These are phyloP conservation scores for Eimeria falciformis DNA, from an alignment of 169 alveolate genomes.

Conservation along the genomic window DNA sequence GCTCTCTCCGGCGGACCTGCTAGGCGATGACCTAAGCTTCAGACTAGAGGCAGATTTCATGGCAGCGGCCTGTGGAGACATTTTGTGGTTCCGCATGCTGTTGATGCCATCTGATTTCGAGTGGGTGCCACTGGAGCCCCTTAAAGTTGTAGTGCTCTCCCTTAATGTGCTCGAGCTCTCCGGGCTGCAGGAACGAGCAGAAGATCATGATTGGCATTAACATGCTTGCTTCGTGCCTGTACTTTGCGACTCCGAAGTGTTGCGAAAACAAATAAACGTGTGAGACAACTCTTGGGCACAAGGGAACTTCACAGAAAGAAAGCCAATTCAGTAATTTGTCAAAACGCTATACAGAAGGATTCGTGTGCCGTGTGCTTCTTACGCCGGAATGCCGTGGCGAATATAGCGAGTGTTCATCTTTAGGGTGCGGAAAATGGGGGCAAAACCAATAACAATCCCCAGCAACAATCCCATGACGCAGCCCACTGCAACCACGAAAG, in stretches of 20 bases:
- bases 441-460: slow-evolving; percentile 58
- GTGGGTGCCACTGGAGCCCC: neutral
- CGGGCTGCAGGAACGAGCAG: neutral
- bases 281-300: no score
- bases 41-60: neutral
- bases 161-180: neutral
- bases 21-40: neutral
- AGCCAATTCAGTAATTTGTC: no score
- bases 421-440: slow-evolving; percentile 40
- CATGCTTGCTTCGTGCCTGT: no score
- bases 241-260: no score
- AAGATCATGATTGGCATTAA: neutral
- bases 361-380: no score
- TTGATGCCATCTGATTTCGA: neutral
- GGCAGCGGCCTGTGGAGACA: neutral
- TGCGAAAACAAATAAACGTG: no score
- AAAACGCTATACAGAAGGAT: no score
- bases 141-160: no score
- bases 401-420: slow-evolving; percentile 62
- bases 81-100: neutral
- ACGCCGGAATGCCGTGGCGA: neutral
- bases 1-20: neutral
- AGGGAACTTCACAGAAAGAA: no score
- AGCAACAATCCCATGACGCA: slow-evolving; percentile 17
- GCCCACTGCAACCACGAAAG: slow-evolving; percentile 33